Conservation (phyloP, 73 alveolate species). For the Paramecium sexaurelia region DNA sequence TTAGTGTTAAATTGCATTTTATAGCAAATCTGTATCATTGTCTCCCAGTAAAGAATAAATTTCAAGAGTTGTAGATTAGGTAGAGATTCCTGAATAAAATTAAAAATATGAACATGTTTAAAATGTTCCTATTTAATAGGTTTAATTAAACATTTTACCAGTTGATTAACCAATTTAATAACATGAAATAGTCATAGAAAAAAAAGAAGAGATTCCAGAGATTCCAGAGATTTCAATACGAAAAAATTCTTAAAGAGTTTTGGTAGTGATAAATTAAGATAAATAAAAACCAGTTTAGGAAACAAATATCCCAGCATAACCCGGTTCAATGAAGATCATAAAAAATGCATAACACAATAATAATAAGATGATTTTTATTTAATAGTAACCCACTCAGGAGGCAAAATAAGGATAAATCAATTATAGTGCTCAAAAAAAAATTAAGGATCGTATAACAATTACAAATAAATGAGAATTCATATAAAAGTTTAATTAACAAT, state of each 20-base stretch:
- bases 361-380: not conserved
- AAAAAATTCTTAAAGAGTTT: not conserved
- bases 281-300: not conserved
- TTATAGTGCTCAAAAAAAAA: not conserved
- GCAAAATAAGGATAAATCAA: not conserved
- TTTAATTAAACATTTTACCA: not conserved
- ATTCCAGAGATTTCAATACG: not conserved
- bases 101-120: not conserved
- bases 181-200: not conserved
- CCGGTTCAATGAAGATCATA: not conserved
- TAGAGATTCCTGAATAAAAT: not conserved
- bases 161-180: not conserved
- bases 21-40: not conserved
- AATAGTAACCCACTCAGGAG: not conserved
- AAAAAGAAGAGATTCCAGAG: not conserved
- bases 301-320: not conserved
- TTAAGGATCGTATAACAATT: not conserved
- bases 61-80: not conserved
- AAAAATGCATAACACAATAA: not conserved
- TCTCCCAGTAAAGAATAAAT: not conserved
- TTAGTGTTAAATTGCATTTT: not conserved
- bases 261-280: not conserved
- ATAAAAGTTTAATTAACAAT: not conserved
- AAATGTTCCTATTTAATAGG: not conserved
- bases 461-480: not conserved